A percentile compares a stretch with the other conserved stretches of the same genome.
Conservation (phyloP, 179 eudicot genomes). For the Spinacia oleracea region DNA sequence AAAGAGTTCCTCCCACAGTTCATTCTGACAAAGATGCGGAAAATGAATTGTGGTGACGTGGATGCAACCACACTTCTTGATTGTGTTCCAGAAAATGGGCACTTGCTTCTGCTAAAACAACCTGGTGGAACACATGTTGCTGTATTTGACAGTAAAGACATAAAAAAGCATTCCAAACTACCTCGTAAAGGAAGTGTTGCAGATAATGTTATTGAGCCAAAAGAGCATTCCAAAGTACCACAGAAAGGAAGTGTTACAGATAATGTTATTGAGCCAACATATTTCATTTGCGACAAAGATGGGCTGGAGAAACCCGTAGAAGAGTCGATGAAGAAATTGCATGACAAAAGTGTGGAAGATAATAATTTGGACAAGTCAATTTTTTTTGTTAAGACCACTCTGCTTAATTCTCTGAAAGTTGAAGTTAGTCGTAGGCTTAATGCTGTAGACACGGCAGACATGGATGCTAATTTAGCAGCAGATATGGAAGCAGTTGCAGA, state of each 20-base stretch:
- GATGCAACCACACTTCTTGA: conserved; percentile 57
- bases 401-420: conserved; percentile 58
- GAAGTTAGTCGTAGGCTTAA: conserved; percentile 74
- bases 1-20: conserved; percentile 48
- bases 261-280: conserved; percentile 68
- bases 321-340: conserved; percentile 29
- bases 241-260: conserved; percentile 26
- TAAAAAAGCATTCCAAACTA: conserved; percentile 22
- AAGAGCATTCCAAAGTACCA: conserved; percentile 22
- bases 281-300: conserved; percentile 63
- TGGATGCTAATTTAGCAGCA: conserved; percentile 44
- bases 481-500: conserved; percentile 70
- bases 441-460: conserved; percentile 48
- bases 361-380: conserved; percentile 33
- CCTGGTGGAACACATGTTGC: conserved; percentile 32
- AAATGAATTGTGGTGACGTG: conserved; percentile 36
- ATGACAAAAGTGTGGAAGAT: conserved; percentile 25
- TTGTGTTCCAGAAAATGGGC: conserved; percentile 73
- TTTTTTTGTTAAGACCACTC: conserved; percentile 40
- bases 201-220: conserved; percentile 63
- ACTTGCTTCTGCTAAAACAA: conserved; percentile 67
- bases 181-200: conserved; percentile 22
- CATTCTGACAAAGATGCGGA: conserved; percentile 46
- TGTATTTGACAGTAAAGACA: conserved; percentile 22
- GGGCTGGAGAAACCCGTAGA: conserved; percentile 34